These are phyloP conservation scores for Exophiala dermatitidis DNA, from an alignment of 2,329 filamentous ascomycete species.

Conservation along the genomic window DNA sequence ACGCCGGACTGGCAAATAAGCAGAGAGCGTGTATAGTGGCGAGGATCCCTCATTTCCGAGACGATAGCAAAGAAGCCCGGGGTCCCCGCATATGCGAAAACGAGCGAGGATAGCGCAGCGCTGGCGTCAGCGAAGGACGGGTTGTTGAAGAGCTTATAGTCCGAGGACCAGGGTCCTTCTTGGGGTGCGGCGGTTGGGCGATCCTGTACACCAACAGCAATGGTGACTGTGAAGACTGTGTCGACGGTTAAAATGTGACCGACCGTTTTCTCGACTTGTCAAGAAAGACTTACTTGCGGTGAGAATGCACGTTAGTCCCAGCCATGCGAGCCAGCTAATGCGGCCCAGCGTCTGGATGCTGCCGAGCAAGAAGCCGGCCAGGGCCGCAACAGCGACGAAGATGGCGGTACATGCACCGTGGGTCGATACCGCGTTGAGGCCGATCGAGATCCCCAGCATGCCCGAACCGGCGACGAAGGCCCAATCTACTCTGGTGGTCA, in stretches of 20 bases:
- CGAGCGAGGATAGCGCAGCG: constrained; percentile 29
- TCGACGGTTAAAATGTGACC: too few species aligned
- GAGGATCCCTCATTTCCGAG: constrained; percentile 36
- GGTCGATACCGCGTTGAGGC: constrained; percentile 52
- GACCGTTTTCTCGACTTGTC: constrained; percentile 3
- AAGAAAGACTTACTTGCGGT: constrained; percentile 1
- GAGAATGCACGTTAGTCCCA: too few species aligned
- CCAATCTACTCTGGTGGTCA: too few species aligned
- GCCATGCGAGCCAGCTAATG: constrained; percentile 55
- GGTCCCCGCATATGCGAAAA: constrained; percentile 30
- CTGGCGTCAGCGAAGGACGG: constrained; percentile 30
- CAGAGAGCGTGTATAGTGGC: constrained; percentile 31
- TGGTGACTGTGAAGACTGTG: constrained; percentile 9
- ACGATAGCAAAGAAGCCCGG: constrained; percentile 35
- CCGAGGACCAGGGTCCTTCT: constrained; percentile 28
- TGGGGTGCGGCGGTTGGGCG: constrained; percentile 32
- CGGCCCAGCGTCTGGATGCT: constrained; percentile 54
- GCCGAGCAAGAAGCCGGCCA: constrained; percentile 45
- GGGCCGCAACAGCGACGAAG: constrained; percentile 49
- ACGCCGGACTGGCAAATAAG: constrained; percentile 33
- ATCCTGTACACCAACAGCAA: constrained; percentile 30
- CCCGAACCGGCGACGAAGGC: too few species aligned
- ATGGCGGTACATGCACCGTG: constrained; percentile 55
- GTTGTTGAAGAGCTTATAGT: constrained; percentile 28
- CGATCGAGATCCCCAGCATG: constrained; percentile 53